Percentiles rank a stretch among this genome's conserved stretches.
These are phyloP conservation scores for Hypseocharis bilobata DNA, from an alignment of 441 rosid genomes.

Conservation along the genomic window DNA sequence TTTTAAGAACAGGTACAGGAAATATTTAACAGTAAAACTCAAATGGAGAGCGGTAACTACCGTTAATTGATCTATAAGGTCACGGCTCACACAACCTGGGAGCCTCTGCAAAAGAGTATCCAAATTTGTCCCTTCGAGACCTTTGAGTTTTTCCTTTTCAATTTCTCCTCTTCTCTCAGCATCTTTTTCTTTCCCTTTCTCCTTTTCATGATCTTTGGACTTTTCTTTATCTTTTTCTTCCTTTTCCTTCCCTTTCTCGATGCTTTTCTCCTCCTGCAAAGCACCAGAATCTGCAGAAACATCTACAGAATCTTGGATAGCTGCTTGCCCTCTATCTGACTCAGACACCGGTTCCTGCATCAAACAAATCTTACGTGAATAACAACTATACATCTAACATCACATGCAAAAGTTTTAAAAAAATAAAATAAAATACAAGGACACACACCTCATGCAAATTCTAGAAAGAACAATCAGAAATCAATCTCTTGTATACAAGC, in stretches of 20 bases:
- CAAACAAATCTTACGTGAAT: conserved; percentile 13
- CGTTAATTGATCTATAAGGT: conserved; percentile 90
- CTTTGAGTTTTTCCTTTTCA: conserved; percentile 83
- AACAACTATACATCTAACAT: not conserved
- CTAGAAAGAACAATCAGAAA: not conserved
- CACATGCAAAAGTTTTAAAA: not conserved
- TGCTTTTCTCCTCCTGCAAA: conserved; percentile 46
- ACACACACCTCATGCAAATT: not conserved
- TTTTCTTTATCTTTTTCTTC: conserved; percentile 77
- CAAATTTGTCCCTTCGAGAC: conserved; percentile 78
- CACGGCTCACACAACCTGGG: conserved; percentile 91
- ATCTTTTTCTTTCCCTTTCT: conserved; percentile 76
- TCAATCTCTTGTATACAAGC: not conserved
- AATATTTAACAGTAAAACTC: conserved; percentile 13
- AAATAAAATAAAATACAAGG: not conserved
- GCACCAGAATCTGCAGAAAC: conserved; percentile 46
- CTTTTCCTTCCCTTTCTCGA: conserved; percentile 68
- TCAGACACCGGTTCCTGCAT: conserved; percentile 63
- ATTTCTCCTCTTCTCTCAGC: conserved; percentile 61
- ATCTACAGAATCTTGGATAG: conserved; percentile 51
- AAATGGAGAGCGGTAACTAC: conserved; percentile 36
- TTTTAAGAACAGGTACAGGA: not conserved
- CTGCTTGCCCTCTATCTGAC: conserved; percentile 44
- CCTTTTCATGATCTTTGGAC: conserved; percentile 55
- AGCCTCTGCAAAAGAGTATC: conserved; percentile 93